Evolutionary conservation across 2,329 filamentous ascomycete species (phyloP).

Genomic region (Paecilomyces sp.): DNA sequence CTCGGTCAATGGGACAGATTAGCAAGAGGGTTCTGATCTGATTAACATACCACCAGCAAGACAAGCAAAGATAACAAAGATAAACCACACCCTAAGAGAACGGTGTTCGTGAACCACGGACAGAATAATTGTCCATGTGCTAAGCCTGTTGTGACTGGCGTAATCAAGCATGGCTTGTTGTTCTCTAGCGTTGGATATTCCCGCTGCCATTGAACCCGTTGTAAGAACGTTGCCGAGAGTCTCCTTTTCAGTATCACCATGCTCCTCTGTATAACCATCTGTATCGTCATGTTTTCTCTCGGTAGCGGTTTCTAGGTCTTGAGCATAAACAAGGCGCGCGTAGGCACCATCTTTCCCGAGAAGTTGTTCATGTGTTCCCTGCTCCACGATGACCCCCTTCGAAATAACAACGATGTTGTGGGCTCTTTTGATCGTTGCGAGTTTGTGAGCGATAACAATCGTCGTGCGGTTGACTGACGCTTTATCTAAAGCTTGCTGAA

Average conservation of each 20-base stretch:
- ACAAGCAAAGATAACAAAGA: background rate
- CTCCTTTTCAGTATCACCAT: background rate
- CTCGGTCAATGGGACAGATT: background rate
- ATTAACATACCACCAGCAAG: background rate
- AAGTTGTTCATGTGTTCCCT: constrained; percentile 36
- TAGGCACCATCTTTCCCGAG: constrained; percentile 32
- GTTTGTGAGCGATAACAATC: constrained; percentile 37
- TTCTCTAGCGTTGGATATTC: background rate
- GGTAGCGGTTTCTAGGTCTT: constrained; percentile 29
- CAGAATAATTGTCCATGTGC: background rate
- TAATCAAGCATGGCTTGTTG: background rate
- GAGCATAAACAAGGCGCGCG: constrained; percentile 38
- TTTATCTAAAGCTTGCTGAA: constrained; percentile 75
- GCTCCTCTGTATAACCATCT: background rate
- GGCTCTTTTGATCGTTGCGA: constrained; percentile 37
- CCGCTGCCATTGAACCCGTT: no score
- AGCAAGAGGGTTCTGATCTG: background rate
- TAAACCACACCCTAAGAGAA: background rate
- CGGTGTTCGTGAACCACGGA: background rate
- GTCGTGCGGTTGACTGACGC: constrained; percentile 48
- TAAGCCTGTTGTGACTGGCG: background rate
- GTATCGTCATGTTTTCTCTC: background rate
- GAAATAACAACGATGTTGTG: constrained; percentile 41
- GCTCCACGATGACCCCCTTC: constrained; percentile 37
- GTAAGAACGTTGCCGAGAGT: background rate